phyloP scores from a whole-genome alignment of 139 green algal genomes.

The Dunaliella primolecta region DNA sequence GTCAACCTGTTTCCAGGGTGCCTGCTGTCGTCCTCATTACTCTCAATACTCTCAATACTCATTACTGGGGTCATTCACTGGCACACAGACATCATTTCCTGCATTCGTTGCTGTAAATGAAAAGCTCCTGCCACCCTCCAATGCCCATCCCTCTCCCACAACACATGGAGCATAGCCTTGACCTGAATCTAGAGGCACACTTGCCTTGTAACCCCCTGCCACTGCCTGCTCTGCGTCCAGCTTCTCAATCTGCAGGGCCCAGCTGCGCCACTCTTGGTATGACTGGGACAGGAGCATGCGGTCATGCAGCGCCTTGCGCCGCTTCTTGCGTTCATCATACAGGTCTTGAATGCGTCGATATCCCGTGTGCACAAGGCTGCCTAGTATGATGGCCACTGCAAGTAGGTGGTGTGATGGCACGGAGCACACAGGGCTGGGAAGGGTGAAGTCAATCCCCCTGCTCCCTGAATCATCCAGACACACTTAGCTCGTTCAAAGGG shows the following conservation, averaged over 20 bases:
- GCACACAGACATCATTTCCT: background rate
- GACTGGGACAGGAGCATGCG: background rate
- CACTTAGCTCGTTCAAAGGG: slow-evolving; percentile 4
- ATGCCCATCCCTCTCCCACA: background rate
- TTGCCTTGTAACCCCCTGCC: background rate
- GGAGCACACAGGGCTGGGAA: too few relatives aligned
- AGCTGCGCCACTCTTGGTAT: slow-evolving; percentile 8
- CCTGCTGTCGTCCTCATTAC: too few relatives aligned
- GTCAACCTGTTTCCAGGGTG: too few relatives aligned
- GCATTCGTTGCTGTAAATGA: background rate
- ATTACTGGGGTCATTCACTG: too few relatives aligned
- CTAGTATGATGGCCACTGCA: slow-evolving; percentile 12
- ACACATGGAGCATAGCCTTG: too few relatives aligned
- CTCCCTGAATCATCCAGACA: too few relatives aligned
- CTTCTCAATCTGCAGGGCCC: slow-evolving; percentile 12
- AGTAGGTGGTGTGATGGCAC: slow-evolving; percentile 2
- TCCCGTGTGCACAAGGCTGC: background rate
- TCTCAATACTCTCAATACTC: too few relatives aligned
- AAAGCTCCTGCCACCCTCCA: background rate
- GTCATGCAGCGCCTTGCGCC: background rate
- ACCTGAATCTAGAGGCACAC: too few relatives aligned
- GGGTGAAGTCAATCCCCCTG: too few relatives aligned
- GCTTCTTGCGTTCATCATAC: slow-evolving; percentile 5
- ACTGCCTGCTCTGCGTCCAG: slow-evolving; percentile 1
- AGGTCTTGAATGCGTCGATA: background rate